These are phyloP conservation scores for Globisporangium uncinulatum DNA, from an alignment of 352 stramenopile species.

Conservation along the genomic window DNA sequence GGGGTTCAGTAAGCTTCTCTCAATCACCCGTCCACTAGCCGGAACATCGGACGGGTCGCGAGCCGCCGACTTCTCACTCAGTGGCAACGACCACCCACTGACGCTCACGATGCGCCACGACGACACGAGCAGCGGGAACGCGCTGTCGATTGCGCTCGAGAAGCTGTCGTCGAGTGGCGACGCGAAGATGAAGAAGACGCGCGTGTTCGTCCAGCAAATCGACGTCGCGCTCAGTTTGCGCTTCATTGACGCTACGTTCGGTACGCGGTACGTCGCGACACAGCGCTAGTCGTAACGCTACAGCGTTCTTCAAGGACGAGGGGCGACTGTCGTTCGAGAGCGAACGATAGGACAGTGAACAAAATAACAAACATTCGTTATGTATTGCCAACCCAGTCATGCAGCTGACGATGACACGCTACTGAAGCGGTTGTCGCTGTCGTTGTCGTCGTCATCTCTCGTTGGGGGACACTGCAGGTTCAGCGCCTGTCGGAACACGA, in stretches of 20 bases:
- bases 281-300: background rate
- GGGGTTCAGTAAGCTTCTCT: constrained; percentile 30
- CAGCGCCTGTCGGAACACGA: constrained; percentile 51
- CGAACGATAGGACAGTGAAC: too few relatives aligned
- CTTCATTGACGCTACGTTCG: constrained; percentile 52
- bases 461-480: constrained; percentile 40
- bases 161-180: constrained; percentile 1
- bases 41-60: background rate
- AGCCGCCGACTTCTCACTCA: constrained; percentile 21
- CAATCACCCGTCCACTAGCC: constrained; percentile 4
- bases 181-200: constrained; percentile 1
- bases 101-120: constrained; percentile 18
- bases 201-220: constrained; percentile 35
- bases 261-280: constrained; percentile 28
- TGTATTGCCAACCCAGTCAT: background rate
- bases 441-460: background rate
- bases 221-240: constrained; percentile 27
- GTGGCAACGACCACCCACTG: constrained; percentile 9
- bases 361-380: background rate
- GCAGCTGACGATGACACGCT: background rate
- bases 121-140: constrained; percentile 27
- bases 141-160: constrained; percentile 18
- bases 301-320: too few relatives aligned
- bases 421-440: background rate
- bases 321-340: too few relatives aligned